Percentiles rank a stretch among this genome's conserved stretches.
Conservation (phyloP, 2,329 filamentous ascomycete genomes). For the Sarocladiaceae sp. region DNA sequence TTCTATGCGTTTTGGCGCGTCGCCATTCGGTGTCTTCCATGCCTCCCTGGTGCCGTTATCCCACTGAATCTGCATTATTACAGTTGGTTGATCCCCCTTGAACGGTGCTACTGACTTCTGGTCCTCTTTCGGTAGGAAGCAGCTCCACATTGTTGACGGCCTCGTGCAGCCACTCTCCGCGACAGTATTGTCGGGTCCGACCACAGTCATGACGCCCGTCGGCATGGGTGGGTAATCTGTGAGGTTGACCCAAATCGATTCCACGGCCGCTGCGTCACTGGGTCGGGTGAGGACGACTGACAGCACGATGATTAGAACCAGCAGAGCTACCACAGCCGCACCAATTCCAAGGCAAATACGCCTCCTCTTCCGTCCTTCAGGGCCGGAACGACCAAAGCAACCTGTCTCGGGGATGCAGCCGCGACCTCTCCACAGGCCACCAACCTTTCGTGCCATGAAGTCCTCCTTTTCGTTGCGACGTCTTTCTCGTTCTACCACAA, state of each 20-base stretch:
- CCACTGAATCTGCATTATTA: conserved; percentile 75
- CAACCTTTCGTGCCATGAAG: conserved; percentile 48
- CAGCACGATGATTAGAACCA: conserved; percentile 55
- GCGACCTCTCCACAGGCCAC: conserved; percentile 62
- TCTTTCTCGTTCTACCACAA: conserved; percentile 46
- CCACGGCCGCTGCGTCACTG: conserved; percentile 18
- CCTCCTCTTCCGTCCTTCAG: conserved; percentile 60
- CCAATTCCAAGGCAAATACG: conserved; percentile 54
- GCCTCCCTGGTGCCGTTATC: conserved; percentile 52
- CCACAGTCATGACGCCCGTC: conserved; percentile 75
- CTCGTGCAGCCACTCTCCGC: conserved; percentile 66
- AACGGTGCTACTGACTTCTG: conserved; percentile 62
- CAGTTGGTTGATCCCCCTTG: conserved; percentile 66
- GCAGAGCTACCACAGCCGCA: conserved; percentile 45
- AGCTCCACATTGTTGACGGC: conserved; percentile 79
- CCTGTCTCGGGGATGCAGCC: conserved; percentile 59
- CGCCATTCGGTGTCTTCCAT: conserved; percentile 43
- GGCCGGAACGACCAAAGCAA: conserved; percentile 59
- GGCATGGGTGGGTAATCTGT: conserved; percentile 85
- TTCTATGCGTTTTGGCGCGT: conserved; percentile 22
- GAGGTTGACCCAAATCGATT: conserved; percentile 72
- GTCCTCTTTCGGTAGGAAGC: conserved; percentile 74
- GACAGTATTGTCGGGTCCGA: conserved; percentile 63
- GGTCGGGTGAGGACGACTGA: conserved; percentile 47
- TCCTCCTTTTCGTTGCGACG: conserved; percentile 65